phyloP scores from a whole-genome alignment of 2,329 filamentous ascomycete species.

The Graphiopsis chlorocephala region DNA sequence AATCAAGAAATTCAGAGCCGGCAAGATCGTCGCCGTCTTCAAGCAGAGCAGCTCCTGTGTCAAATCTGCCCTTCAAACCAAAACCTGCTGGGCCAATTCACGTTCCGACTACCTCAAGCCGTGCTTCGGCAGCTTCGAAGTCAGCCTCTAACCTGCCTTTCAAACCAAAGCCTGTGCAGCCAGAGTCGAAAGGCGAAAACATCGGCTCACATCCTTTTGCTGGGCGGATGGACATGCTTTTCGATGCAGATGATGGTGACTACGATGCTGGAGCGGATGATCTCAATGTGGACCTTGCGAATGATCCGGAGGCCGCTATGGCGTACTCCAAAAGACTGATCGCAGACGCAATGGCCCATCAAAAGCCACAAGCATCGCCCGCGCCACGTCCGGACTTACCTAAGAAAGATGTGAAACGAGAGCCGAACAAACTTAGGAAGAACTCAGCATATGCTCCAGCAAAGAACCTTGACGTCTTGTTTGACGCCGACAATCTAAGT shows the following conservation, averaged over 20 bases:
- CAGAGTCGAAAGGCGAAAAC: not conserved
- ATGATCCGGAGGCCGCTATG: constrained; percentile 35
- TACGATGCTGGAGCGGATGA: constrained; percentile 36
- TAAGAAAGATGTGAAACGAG: constrained; percentile 11
- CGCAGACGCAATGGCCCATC: constrained; percentile 25
- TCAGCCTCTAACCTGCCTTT: constrained; percentile 7
- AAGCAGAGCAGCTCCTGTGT: not conserved
- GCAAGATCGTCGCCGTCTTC: not conserved
- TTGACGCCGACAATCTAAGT: constrained; percentile 33
- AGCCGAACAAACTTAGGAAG: constrained; percentile 27
- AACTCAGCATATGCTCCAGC: constrained; percentile 24
- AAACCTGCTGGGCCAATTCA: not conserved
- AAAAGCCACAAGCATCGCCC: constrained; percentile 12
- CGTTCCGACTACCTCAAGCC: not conserved
- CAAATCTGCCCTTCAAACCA: constrained; percentile 11
- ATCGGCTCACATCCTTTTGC: constrained; percentile 33
- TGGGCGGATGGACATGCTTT: constrained; percentile 34
- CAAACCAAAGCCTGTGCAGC: constrained; percentile 21
- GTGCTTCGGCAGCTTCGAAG: not conserved
- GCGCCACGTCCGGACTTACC: not conserved
- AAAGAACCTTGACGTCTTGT: constrained; percentile 30
- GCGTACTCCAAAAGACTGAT: constrained; percentile 35
- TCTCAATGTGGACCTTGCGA: constrained; percentile 30
- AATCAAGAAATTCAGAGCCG: not conserved
- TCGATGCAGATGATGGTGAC: constrained; percentile 32